Evolutionary conservation across 768 basidiomycete genomes (phyloP).

Genomic region (Lactarius trivialis): DNA sequence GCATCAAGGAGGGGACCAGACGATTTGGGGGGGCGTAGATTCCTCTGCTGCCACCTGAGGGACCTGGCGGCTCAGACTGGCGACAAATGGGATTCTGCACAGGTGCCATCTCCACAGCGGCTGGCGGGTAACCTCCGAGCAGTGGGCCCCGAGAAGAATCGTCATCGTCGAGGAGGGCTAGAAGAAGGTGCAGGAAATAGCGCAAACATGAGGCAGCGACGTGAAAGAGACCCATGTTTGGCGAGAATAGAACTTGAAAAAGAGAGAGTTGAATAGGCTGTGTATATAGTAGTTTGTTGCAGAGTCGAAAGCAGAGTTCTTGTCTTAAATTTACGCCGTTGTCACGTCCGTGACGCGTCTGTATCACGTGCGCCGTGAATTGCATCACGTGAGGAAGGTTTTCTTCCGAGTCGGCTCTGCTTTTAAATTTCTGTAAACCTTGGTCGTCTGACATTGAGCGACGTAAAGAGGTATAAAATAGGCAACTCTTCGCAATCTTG

Average conservation of each 20-base stretch:
- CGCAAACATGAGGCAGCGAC: slow-evolving; percentile 16
- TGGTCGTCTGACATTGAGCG: not conserved
- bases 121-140: slow-evolving; percentile 13
- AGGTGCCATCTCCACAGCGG: slow-evolving; percentile 8
- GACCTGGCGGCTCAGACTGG: not conserved
- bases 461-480: not conserved
- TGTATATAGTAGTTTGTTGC: slow-evolving; percentile 8
- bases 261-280: slow-evolving; percentile 13
- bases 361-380: not conserved
- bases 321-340: slow-evolving; percentile 2
- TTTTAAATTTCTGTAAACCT: not conserved
- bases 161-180: slow-evolving; percentile 19
- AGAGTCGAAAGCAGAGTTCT: not conserved
- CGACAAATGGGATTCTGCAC: not conserved
- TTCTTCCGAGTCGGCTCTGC: not conserved
- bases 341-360: not conserved
- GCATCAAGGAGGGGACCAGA: not conserved
- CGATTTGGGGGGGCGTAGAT: not conserved
- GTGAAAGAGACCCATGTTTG: slow-evolving; percentile 17
- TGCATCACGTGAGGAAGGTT: not conserved
- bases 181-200: slow-evolving; percentile 19
- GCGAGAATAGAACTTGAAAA: not conserved
- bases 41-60: not conserved
- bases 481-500: slow-evolving; percentile 12
- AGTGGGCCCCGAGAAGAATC: slow-evolving; percentile 16